These are phyloP conservation scores for Dictyostelium purpureum DNA, from an alignment of 78 protist species.

Conservation along the genomic window DNA sequence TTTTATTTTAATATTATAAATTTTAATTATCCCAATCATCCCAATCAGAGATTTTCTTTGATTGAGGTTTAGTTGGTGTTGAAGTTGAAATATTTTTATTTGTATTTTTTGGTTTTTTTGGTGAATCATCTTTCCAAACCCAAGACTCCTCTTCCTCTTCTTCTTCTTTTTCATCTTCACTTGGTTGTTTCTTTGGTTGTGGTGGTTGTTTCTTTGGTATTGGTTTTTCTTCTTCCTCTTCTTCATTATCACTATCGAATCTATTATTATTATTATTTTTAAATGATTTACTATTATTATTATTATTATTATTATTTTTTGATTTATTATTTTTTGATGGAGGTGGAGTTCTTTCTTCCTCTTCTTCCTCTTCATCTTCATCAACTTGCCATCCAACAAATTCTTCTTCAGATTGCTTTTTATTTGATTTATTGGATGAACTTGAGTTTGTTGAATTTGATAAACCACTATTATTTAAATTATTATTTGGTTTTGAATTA, in stretches of 20 bases:
- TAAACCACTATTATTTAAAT: not conserved
- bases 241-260: not conserved
- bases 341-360: not conserved
- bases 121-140: slow-evolving; percentile 51
- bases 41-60: slow-evolving; percentile 16
- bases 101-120: not conserved
- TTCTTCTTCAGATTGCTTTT: slow-evolving; percentile 21
- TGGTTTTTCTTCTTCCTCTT: not conserved
- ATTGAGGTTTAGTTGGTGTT: not conserved
- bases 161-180: slow-evolving; percentile 25
- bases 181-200: not conserved
- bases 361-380: slow-evolving; percentile 5
- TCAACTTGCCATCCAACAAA: slow-evolving; percentile 40
- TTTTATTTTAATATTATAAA: too few relatives aligned
- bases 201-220: not conserved
- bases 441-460: not conserved
- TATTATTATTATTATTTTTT: not conserved
- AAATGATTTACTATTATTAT: not conserved
- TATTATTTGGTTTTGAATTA: slow-evolving; percentile 1
- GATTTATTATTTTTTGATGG: not conserved
- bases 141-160: slow-evolving; percentile 12
- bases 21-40: not conserved
- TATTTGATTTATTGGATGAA: not conserved
- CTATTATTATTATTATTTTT: not conserved
- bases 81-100: not conserved